Evolutionary conservation across 2,329 filamentous ascomycete genomes (phyloP), one percentile per base, ranked within the genome.

Genomic region (Eutypella sp.): DNA sequence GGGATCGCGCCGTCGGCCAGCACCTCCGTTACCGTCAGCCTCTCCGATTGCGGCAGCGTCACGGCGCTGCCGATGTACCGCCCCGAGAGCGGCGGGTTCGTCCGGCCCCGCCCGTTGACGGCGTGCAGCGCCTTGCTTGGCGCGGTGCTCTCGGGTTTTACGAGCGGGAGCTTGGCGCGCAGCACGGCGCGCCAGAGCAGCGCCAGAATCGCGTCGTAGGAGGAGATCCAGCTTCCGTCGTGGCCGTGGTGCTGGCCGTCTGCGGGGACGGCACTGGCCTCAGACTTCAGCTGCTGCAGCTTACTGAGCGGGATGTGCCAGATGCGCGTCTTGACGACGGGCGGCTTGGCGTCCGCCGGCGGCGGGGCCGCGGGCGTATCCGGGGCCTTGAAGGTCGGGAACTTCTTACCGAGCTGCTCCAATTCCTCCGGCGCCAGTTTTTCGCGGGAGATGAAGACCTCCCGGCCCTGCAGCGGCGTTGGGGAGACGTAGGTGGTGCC

Each of bases 191-290:
- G 51, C 57, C 57, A 60, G 25, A 59, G 42, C n/a, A 58, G 23
- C 1, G 52, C 54, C 29, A 59, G 50, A 19, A 60, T 50, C 22
- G 54, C 50, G 45, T 61, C 58, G 47, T 60, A 61, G 3, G 55
- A 60, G n/a, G 54, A 57, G 9, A 59, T 49, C 53, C 52, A 59
- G n/a, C n/a, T n/a, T n/a, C n/a, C n/a, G n/a, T n/a, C n/a, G n/a
- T n/a, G n/a, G n/a, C n/a, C n/a, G n/a, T n/a, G n/a, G n/a, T n/a
- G n/a, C 13, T 37, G 40, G 3, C 16, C 42, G 2, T 34, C 41
- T 19, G 15, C 22, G 1, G 24, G 16, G n/a, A 13, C 27, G 4
- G 23, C 15, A 3, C 24, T 29, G 6, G 50, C 45, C 13, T 51
- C 45, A 7, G 24, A 36, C 47, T 59, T 60, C 24, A 60, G 51